Base-by-base conservation (phyloP, 352 stramenopile species). In the Pilasporangium apinafurcum region DNA sequence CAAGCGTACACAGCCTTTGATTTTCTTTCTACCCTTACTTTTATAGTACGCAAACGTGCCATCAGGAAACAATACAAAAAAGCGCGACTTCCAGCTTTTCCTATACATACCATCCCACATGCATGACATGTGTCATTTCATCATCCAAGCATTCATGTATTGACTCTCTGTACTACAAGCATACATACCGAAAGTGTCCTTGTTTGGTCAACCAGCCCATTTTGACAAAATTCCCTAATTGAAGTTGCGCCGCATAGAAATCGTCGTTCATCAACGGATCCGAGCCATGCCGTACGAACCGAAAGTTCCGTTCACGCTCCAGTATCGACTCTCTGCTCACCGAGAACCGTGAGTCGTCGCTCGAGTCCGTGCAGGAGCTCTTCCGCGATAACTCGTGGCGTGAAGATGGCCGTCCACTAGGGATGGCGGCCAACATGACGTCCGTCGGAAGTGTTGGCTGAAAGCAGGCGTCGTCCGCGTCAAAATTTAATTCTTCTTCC, bases 121-220 rank as follows among this genome's bases (percentile, higher is more conserved):
- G 28, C 21, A 31, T 12, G 20, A n/a, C 16, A 41, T 9, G 25
- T 37, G 22, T 37, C 25, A 33, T 28, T 27, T 7, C 8, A 7
- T 36, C n/a, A 34, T 6, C 2, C 27, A 13, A 20, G 20, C 12
- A 38, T 16, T 38, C 33, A 20, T 3, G 13, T 20, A 20, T 5
- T 10, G 24, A 2, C 17, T 24, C n/a, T 22, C 33, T 29, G 14
- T 10, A 27, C 13, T 17, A n/a, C 8, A 33, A 1, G n/a, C n/a
- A 28, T 12, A 51, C 55, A 21, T 51, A 81, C 79, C 80, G 89
- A 47, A 87, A 65, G 61, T 92, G 80, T 0, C 80, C 80, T 28
- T 92, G 77, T 55, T 92, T 92, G 7, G 62, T 89, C 44, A 92
- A 75, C 80, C 80, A 92, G 4, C 77, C 80, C 69, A 86, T 88